phyloP scores from a whole-genome alignment of 805 yeast species.

The Kodamaea hsintzibuensis region DNA sequence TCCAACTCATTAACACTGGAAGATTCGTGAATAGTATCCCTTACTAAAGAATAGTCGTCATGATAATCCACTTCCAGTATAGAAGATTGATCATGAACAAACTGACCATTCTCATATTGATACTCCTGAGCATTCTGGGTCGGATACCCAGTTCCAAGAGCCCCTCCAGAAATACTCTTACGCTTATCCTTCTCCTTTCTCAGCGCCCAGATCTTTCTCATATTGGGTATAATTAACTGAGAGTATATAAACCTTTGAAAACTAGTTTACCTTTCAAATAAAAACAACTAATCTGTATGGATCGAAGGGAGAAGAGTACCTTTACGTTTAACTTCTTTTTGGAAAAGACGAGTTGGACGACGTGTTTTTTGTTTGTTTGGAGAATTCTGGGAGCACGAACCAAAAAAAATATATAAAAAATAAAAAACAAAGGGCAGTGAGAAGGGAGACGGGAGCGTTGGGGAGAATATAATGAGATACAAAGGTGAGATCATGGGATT shows the following conservation, averaged over 20 bases:
- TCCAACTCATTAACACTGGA: background rate
- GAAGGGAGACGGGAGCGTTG: background rate
- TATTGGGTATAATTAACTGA: constrained; percentile 4
- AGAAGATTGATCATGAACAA: background rate
- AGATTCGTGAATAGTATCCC: constrained; percentile 10
- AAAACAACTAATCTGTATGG: background rate
- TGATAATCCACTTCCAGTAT: constrained; percentile 10
- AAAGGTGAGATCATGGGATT: background rate
- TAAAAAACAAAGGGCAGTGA: constrained; percentile 2
- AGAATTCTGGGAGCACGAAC: background rate
- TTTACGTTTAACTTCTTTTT: background rate
- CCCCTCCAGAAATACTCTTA: constrained; percentile 17
- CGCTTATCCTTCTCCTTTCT: constrained; percentile 29
- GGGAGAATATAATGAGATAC: background rate
- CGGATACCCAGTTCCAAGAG: constrained; percentile 4
- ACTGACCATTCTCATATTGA: background rate
- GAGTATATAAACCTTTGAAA: too few relatives aligned
- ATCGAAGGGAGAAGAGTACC: background rate
- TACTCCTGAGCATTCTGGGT: constrained; percentile 3
- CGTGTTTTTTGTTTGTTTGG: constrained; percentile 6
- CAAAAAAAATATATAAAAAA: background rate
- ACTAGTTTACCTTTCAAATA: background rate
- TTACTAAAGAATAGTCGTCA: constrained; percentile 11
- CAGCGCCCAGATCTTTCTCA: constrained; percentile 32
- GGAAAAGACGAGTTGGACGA: constrained; percentile 4